Conservation (phyloP, 352 stramenopile genomes). For the Proteromonas lacertae region DNA sequence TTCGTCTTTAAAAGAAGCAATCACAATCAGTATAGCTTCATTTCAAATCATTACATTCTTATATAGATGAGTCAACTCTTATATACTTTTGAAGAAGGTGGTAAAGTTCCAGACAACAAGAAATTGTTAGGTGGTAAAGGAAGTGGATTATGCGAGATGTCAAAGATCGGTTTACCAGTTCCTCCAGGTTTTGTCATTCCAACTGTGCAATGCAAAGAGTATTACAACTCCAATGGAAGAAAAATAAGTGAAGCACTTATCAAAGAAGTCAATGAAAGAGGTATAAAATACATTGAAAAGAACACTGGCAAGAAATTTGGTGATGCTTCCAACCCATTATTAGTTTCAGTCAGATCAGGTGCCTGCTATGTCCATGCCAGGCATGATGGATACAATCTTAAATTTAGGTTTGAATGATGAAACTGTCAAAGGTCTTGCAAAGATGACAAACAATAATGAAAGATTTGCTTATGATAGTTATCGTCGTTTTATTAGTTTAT, state of each 20-base stretch:
- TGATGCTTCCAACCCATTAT: constrained; percentile 17
- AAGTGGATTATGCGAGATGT: constrained; percentile 16
- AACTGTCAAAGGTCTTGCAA: constrained; percentile 12
- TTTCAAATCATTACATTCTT: too few species aligned
- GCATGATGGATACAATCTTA: constrained; percentile 40
- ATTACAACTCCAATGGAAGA: constrained; percentile 7
- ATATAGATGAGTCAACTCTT: too few species aligned
- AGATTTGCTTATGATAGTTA: constrained; percentile 20
- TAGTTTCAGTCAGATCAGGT: constrained; percentile 25
- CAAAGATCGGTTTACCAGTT: constrained; percentile 11
- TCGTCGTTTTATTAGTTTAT: constrained; percentile 22
- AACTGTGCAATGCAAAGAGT: constrained; percentile 4
- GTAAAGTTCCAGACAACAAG: too few species aligned
- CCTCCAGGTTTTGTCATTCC: constrained; percentile 15
- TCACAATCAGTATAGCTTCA: too few species aligned
- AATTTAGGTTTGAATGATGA: constrained; percentile 32
- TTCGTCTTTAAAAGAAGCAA: too few species aligned
- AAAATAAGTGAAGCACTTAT: constrained; percentile 3
- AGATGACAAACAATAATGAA: constrained; percentile 12
- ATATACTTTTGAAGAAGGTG: too few species aligned
- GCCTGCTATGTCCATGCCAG: constrained; percentile 24
- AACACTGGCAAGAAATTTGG: constrained; percentile 24
- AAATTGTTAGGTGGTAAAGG: constrained; percentile 14
- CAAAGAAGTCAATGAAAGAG: constrained; percentile 5
- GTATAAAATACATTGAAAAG: constrained; percentile 17